Conservation (phyloP, 257 asterid genomes). For the Henckelia pumila region DNA sequence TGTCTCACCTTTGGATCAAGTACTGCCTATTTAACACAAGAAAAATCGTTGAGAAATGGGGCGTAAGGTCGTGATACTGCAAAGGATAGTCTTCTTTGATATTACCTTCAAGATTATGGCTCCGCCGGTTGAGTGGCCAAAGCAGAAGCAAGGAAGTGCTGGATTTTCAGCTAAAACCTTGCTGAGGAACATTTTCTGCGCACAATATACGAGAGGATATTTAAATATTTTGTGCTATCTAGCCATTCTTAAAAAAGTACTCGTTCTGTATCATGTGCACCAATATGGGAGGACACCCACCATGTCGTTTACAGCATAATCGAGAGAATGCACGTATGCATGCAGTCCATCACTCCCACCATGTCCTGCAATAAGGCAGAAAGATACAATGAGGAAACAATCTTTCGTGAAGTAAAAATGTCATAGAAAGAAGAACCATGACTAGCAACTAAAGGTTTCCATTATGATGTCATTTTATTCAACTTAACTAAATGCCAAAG, state of each 20-base stretch:
- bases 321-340: constrained; percentile 83
- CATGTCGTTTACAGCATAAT: constrained; percentile 69
- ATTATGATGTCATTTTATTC: neutral
- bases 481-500: neutral
- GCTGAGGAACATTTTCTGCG: constrained; percentile 57
- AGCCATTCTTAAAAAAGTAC: neutral
- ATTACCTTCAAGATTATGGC: constrained; percentile 81
- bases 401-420: constrained; percentile 1
- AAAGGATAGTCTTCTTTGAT: neutral
- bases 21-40: constrained; percentile 49
- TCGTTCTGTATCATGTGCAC: neutral
- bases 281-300: constrained; percentile 31
- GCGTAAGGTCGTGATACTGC: neutral
- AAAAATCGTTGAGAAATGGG: neutral
- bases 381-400: neutral
- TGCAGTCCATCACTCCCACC: constrained; percentile 97
- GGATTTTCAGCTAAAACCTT: constrained; percentile 70
- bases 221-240: constrained; percentile 2
- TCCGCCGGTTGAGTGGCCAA: constrained; percentile 95
- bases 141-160: constrained; percentile 70
- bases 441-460: neutral
- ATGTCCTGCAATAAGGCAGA: constrained; percentile 52
- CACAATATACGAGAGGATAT: neutral
- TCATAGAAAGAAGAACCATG: neutral
- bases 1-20: constrained; percentile 69